Evolutionary conservation across 805 yeast species (phyloP).

Genomic region (Hermanozyma aechmeae): DNA sequence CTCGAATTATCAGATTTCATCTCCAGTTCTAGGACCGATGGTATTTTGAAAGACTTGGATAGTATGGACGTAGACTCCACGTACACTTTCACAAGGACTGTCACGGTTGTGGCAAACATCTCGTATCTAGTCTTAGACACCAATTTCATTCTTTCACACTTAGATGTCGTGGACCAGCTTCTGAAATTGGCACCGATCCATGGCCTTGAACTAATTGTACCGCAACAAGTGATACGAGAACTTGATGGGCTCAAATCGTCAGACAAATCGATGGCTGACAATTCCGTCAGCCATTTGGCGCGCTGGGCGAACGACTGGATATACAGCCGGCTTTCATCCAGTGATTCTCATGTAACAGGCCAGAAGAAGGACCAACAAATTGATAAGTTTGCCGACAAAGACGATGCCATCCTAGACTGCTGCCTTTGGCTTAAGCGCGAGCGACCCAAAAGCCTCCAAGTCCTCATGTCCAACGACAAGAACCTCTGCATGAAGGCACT

Average conservation of each 20-base stretch:
- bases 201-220: slow-evolving; percentile 52
- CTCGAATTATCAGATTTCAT: no score
- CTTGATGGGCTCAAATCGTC: slow-evolving; percentile 73
- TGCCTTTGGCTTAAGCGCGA: slow-evolving; percentile 51
- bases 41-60: no score
- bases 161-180: slow-evolving; percentile 48
- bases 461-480: slow-evolving; percentile 73
- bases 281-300: slow-evolving; percentile 48
- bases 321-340: slow-evolving; percentile 46
- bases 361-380: slow-evolving; percentile 52
- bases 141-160: slow-evolving; percentile 67
- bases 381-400: slow-evolving; percentile 41
- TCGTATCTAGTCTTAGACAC: slow-evolving; percentile 67
- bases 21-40: no score
- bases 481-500: slow-evolving; percentile 76
- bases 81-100: slow-evolving; percentile 6
- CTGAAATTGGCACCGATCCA: slow-evolving; percentile 28
- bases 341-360: slow-evolving; percentile 45
- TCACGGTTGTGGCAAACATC: slow-evolving; percentile 11
- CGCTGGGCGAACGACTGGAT: slow-evolving; percentile 77
- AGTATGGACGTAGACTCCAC: no score
- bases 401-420: slow-evolving; percentile 82
- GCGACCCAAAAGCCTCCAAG: slow-evolving; percentile 29
- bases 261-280: slow-evolving; percentile 7
- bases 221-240: slow-evolving; percentile 62